These are phyloP conservation scores for Serendipita sp. DNA, from an alignment of 768 basidiomycete species.

Conservation along the genomic window DNA sequence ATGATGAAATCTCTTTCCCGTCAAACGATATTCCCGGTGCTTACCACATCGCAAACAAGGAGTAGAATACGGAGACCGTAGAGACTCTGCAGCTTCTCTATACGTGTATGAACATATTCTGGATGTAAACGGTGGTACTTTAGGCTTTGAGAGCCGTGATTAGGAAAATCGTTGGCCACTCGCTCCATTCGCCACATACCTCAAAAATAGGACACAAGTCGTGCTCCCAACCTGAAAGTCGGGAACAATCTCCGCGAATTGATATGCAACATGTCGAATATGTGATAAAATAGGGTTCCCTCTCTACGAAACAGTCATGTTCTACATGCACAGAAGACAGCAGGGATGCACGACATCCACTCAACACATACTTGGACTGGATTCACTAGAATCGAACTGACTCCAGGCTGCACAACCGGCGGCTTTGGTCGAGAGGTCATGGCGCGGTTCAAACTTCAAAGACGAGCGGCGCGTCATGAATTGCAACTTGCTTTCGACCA, in stretches of 20 bases:
- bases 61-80: constrained; percentile 79
- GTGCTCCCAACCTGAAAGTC: constrained; percentile 96
- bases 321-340: background rate
- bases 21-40: constrained; percentile 18
- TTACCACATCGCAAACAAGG: constrained; percentile 80
- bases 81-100: constrained; percentile 66
- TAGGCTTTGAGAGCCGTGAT: constrained; percentile 34
- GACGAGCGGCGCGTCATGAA: no score
- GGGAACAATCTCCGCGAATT: constrained; percentile 83
- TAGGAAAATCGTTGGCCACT: background rate
- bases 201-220: constrained; percentile 82
- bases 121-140: constrained; percentile 94
- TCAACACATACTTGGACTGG: constrained; percentile 34
- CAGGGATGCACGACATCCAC: background rate
- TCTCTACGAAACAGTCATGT: constrained; percentile 31
- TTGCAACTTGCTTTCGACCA: background rate
- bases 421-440: constrained; percentile 17
- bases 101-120: constrained; percentile 86
- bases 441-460: background rate
- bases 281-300: constrained; percentile 79
- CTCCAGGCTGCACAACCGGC: constrained; percentile 47
- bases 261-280: constrained; percentile 80
- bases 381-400: constrained; percentile 35
- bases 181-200: constrained; percentile 29
- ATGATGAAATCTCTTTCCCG: no score